Conservation (phyloP, 202 grass and related monocot species). For the Thinopyrum obtusiflorum region DNA sequence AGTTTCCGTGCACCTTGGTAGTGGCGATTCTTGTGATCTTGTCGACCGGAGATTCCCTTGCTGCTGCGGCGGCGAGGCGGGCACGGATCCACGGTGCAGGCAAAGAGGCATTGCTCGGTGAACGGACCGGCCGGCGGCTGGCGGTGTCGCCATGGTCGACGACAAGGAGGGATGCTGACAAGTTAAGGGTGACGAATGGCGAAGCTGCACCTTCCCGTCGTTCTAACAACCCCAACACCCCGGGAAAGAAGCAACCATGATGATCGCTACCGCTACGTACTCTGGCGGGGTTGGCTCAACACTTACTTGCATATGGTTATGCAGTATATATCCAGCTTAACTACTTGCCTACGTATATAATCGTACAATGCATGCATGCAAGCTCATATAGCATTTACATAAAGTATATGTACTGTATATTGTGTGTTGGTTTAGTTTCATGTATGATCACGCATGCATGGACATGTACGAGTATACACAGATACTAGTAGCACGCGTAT, state of each 20-base stretch:
- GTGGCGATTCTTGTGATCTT: background rate
- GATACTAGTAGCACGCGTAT: background rate
- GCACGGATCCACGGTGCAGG: background rate
- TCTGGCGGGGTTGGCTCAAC: background rate
- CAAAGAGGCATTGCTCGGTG: background rate
- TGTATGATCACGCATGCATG: background rate
- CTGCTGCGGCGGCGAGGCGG: background rate
- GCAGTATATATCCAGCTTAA: background rate
- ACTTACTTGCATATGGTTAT: background rate
- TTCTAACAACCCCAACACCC: background rate
- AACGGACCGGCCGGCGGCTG: background rate
- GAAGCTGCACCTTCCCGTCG: rapidly evolving
- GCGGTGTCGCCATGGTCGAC: background rate
- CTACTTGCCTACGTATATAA: background rate
- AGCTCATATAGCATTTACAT: background rate
- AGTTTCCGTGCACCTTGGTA: background rate
- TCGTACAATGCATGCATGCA: background rate
- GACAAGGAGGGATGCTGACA: background rate
- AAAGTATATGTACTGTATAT: background rate
- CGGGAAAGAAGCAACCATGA: background rate
- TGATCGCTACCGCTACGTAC: background rate
- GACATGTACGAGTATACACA: background rate
- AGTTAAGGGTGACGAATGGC: rapidly evolving
- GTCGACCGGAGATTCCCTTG: background rate
- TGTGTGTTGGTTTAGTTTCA: background rate